Percentiles rank a stretch among this genome's conserved stretches.
phyloP scores from a whole-genome alignment of 495 filamentous ascomycete species.

The Podospora didyma region DNA sequence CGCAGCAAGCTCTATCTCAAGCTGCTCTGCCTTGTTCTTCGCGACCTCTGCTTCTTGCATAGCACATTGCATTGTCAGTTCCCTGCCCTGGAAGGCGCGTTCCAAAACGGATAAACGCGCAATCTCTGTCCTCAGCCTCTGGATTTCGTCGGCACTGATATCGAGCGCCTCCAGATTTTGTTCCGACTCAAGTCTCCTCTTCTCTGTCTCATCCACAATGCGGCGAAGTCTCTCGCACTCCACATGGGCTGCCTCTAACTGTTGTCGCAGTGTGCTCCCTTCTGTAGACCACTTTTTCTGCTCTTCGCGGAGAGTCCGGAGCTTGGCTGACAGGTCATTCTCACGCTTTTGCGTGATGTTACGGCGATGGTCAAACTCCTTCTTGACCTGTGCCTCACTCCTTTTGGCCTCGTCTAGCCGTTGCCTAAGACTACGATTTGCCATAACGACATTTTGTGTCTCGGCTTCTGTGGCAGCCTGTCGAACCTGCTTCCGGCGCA shows the following conservation, averaged over 20 bases:
- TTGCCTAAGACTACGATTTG: slow-evolving; percentile 63
- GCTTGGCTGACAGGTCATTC: slow-evolving; percentile 55
- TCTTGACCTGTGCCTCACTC: slow-evolving; percentile 56
- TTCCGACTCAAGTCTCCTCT: slow-evolving; percentile 52
- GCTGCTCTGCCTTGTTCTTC: slow-evolving; percentile 46
- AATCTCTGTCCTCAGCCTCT: slow-evolving; percentile 53
- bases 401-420: slow-evolving; percentile 66
- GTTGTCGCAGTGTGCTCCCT: slow-evolving; percentile 46
- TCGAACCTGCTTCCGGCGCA: slow-evolving; percentile 62
- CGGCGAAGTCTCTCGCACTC: slow-evolving; percentile 55
- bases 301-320: slow-evolving; percentile 59
- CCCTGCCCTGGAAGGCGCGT: slow-evolving; percentile 53
- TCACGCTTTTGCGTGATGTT: slow-evolving; percentile 69
- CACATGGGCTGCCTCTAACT: slow-evolving; percentile 45
- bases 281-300: slow-evolving; percentile 61
- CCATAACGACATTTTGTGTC: slow-evolving; percentile 68
- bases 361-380: slow-evolving; percentile 60
- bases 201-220: slow-evolving; percentile 58
- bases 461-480: slow-evolving; percentile 70
- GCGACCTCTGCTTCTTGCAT: slow-evolving; percentile 49
- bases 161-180: slow-evolving; percentile 58
- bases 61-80: slow-evolving; percentile 48
- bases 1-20: slow-evolving; percentile 48
- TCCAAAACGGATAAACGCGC: slow-evolving; percentile 53
- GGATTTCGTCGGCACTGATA: slow-evolving; percentile 55